A percentile compares a stretch with the other conserved stretches of the same genome.
These are phyloP conservation scores for Blastocystis sp. DNA, from an alignment of 352 stramenopile species.

Conservation along the genomic window DNA sequence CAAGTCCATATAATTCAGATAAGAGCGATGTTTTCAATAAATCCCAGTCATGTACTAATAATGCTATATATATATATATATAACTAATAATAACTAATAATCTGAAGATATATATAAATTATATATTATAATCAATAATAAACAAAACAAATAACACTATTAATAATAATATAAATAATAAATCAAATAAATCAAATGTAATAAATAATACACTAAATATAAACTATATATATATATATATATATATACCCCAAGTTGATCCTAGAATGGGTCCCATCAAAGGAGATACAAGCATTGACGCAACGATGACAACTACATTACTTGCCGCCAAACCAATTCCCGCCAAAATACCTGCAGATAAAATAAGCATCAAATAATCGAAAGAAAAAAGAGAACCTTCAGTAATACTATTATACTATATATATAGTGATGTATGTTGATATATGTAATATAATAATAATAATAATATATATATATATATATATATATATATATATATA, in stretches of 20 bases:
- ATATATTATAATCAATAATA: too few species aligned
- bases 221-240: slow-evolving; percentile 1
- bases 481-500: too few species aligned
- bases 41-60: slow-evolving; percentile 45
- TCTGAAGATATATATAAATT: not conserved
- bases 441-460: too few species aligned
- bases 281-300: slow-evolving; percentile 48
- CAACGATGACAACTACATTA: slow-evolving; percentile 49
- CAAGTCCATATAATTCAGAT: slow-evolving; percentile 50
- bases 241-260: slow-evolving; percentile 47
- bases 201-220: not conserved
- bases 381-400: slow-evolving; percentile 44
- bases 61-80: too few species aligned
- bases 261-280: slow-evolving; percentile 54
- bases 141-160: too few species aligned
- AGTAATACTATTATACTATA: slow-evolving; percentile 33
- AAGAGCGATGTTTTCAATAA: slow-evolving; percentile 45
- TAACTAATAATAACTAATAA: too few species aligned
- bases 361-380: slow-evolving; percentile 50
- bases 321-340: slow-evolving; percentile 50
- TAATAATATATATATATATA: too few species aligned
- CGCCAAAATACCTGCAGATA: slow-evolving; percentile 49
- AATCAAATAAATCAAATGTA: too few species aligned
- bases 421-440: not conserved
- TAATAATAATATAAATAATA: slow-evolving; percentile 20